Evolutionary conservation across 179 eudicot species (phyloP).

Genomic region (Actinidia arguta): DNA sequence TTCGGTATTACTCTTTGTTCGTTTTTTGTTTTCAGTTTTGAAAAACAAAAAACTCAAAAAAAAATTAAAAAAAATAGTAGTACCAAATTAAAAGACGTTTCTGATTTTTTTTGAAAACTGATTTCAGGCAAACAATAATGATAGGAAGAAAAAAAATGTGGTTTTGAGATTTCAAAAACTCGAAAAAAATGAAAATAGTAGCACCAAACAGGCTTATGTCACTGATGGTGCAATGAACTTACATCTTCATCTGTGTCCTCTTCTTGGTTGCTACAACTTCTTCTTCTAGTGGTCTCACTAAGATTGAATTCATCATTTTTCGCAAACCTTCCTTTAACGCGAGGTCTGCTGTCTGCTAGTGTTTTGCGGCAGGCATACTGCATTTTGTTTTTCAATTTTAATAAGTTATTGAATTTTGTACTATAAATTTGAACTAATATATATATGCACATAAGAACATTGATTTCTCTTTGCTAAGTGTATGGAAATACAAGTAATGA

Average conservation of each 20-base stretch:
- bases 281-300: conserved; percentile 51
- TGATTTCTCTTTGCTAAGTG: too few relatives aligned
- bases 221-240: conserved; percentile 5
- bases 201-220: too few relatives aligned
- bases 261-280: conserved; percentile 49
- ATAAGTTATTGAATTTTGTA: background rate
- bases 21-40: too few relatives aligned
- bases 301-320: conserved; percentile 67
- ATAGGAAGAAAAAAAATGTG: too few relatives aligned
- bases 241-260: conserved; percentile 78
- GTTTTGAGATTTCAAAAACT: background rate
- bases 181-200: background rate
- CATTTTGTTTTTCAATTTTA: conserved; percentile 17
- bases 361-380: conserved; percentile 98
- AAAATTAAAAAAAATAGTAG: too few relatives aligned
- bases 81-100: too few relatives aligned
- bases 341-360: conserved; percentile 89
- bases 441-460: background rate
- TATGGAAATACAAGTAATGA: too few relatives aligned
- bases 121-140: too few relatives aligned
- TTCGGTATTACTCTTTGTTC: too few relatives aligned
- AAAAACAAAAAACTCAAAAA: background rate
- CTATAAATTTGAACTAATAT: too few relatives aligned
- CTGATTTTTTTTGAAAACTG: too few relatives aligned
- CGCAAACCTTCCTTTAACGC: conserved; percentile 95